Conservation (phyloP, 495 filamentous ascomycete species). For the Podospora appendiculata region DNA sequence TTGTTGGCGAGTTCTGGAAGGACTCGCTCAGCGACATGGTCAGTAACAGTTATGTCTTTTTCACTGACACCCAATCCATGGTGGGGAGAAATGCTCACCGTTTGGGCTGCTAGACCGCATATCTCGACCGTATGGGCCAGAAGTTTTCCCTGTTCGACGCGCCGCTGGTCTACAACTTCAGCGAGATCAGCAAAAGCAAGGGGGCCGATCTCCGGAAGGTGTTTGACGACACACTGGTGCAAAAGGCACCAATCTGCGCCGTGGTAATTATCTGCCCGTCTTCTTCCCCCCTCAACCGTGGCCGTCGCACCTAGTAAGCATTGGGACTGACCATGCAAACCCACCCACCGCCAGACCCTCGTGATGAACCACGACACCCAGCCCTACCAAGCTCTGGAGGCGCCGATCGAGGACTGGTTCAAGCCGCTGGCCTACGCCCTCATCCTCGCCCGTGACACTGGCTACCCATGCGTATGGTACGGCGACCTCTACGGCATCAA, state of each 20-base stretch:
- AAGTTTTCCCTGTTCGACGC: conserved; percentile 58
- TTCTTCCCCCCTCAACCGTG: background rate
- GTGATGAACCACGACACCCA: conserved; percentile 54
- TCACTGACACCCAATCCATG: too few species aligned
- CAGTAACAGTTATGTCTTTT: background rate
- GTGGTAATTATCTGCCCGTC: conserved; percentile 40
- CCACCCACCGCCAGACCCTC: conserved; percentile 23
- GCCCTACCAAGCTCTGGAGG: conserved; percentile 51
- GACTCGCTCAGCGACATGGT: conserved; percentile 45
- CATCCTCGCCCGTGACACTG: conserved; percentile 57
- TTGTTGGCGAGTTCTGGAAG: conserved; percentile 67
- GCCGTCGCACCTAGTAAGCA: background rate
- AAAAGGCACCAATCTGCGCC: conserved; percentile 47
- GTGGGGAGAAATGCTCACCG: too few species aligned
- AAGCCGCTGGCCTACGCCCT: conserved; percentile 53
- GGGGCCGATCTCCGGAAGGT: conserved; percentile 53
- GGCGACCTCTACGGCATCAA: conserved; percentile 68
- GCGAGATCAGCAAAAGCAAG: conserved; percentile 40
- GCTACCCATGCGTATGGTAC: conserved; percentile 68
- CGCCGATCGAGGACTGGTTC: conserved; percentile 47
- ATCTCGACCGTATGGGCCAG: conserved; percentile 50
- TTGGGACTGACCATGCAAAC: background rate
- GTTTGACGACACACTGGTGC: conserved; percentile 54
- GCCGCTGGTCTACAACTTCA: conserved; percentile 60
- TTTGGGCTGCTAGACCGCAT: conserved; percentile 20